Base-by-base conservation (phyloP, 2,329 filamentous ascomycete genomes). In the Venturia oleaginea region DNA sequence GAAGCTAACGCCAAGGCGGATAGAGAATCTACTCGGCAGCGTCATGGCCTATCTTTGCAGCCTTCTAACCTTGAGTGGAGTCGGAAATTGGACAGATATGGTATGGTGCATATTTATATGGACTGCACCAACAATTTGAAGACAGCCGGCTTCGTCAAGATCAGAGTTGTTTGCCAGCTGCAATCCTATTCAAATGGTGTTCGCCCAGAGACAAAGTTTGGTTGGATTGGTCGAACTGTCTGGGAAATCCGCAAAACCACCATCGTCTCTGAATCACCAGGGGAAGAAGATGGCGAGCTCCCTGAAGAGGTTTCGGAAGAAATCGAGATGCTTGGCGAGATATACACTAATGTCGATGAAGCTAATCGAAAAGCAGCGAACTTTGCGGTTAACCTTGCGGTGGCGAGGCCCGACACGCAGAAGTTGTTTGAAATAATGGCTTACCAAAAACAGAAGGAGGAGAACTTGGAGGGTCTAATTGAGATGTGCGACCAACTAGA, bases 321-420 rank as follows among this genome's bases (percentile, higher is more conserved):
- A 13, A 22, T 57, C 5, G 51, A 34, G 15, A 32, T 57, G 17
- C 30, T 57, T 10, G 27, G 30, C 51, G 51, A 34, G 1, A 57
- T 57, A 27, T 57, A 19, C 19, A 57, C 51, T 30, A 57, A 57
- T 4, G 51, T 57, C 15, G 51, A 57, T 17, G 51, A 57, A 22
- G 51, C 51, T 10, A 57, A 57, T n/a, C 51, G 51, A 15, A 57
- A 57, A 57, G 51, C 51, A 57, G 51, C 51, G 17, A 27, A 57
- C n/a, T n/a, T 57, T 11, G 51, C 51, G 2, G 27, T 57, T 10
- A 15, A 57, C 10, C 15, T 57, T 10, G 51, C 51, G 5, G 30
- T 34, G 8, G 6, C 51, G 7, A 19, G 27, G 15, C 51, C 51
- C 5, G 5, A 19, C 1, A 57, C 30, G 3, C 34, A 22, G 27